Evolutionary conservation across 2,329 filamentous ascomycete species (phyloP), one percentile per base, ranked within the genome.

Genomic region (Phialophora expanda): DNA sequence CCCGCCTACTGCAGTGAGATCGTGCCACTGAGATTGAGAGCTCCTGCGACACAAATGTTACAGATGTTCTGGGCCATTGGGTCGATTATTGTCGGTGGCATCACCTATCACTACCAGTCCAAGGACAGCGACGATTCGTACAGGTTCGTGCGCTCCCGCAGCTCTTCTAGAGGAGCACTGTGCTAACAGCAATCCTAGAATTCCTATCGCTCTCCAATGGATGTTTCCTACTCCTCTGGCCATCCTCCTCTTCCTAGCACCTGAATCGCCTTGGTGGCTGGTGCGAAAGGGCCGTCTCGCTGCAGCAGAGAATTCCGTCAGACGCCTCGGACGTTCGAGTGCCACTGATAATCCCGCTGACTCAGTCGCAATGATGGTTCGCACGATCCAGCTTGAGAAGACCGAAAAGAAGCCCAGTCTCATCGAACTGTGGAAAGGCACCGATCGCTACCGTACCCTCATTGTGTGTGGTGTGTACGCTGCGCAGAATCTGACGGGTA

Each of bases 61-160:
- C 86, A 89, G 77, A 88, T 88, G 85, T 86, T 85, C 78, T 89
- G 86, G 86, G 83, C 86, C 20, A 84, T 89, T 73, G 86, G 86
- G 28, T 75, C 77, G 41, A 88, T 89, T 73, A 86, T 89, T 65
- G 86, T 88, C 26, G 83, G 81, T 34, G 86, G 77, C 66, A 81
- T 85, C 66, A 84, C 84, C 59, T 88, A 85, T 74, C 73, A 76
- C 56, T 87, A 86, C 78, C 79, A 86, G 68, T 73, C 72, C 50
- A 72, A 67, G 54, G 0, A 64, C 17, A 65, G 75, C 68, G 28
- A 73, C 3, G 65, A 54, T 5, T 77, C 83, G 0, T 85, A 82
- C 75, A 79, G 75, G 81, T 83, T 75, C 65, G 79, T 78, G 12
- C 57, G 30, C 67, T 67, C 60, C 58, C 58, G 61, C 56, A 66